Evolutionary conservation across 768 basidiomycete genomes (phyloP).

Genomic region (Pluteus cervinus): DNA sequence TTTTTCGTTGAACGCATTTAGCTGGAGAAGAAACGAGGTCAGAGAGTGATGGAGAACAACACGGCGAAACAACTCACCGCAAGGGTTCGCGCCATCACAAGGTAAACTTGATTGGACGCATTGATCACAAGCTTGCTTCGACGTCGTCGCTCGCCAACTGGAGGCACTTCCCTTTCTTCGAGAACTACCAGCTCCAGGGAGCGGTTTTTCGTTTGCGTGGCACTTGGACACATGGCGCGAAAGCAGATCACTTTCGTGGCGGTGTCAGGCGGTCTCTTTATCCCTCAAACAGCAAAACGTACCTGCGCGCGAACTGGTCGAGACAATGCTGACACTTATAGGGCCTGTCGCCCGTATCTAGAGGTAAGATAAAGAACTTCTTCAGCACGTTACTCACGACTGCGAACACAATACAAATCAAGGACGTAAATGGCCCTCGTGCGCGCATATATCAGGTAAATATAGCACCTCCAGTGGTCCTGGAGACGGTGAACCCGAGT

Average conservation of each 20-base stretch:
- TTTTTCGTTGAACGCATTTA: slow-evolving; percentile 69
- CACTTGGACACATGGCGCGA: slow-evolving; percentile 87
- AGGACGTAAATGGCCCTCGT: too few relatives aligned
- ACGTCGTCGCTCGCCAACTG: slow-evolving; percentile 67
- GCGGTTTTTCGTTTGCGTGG: slow-evolving; percentile 68
- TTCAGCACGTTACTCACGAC: too few relatives aligned
- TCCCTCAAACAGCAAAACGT: slow-evolving; percentile 19
- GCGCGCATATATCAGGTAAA: too few relatives aligned
- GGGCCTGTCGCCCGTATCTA: slow-evolving; percentile 86
- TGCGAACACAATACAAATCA: slow-evolving; percentile 6
- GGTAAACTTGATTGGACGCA: slow-evolving; percentile 72
- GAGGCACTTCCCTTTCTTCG: slow-evolving; percentile 65
- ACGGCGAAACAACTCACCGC: slow-evolving; percentile 33
- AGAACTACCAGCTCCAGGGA: slow-evolving; percentile 30
- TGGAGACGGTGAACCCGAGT: too few relatives aligned
- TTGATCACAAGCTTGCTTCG: slow-evolving; percentile 82
- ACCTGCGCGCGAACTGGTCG: slow-evolving; percentile 88
- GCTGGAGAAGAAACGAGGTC: slow-evolving; percentile 29
- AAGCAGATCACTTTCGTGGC: slow-evolving; percentile 67
- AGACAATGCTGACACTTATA: slow-evolving; percentile 87
- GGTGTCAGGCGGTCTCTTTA: too few relatives aligned
- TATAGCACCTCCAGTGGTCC: too few relatives aligned
- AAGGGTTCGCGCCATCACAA: slow-evolving; percentile 77
- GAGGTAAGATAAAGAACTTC: slow-evolving; percentile 6
- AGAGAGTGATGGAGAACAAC: slow-evolving; percentile 8